Conservation (phyloP, 345 rosid species). For the Corymbia maculata region DNA sequence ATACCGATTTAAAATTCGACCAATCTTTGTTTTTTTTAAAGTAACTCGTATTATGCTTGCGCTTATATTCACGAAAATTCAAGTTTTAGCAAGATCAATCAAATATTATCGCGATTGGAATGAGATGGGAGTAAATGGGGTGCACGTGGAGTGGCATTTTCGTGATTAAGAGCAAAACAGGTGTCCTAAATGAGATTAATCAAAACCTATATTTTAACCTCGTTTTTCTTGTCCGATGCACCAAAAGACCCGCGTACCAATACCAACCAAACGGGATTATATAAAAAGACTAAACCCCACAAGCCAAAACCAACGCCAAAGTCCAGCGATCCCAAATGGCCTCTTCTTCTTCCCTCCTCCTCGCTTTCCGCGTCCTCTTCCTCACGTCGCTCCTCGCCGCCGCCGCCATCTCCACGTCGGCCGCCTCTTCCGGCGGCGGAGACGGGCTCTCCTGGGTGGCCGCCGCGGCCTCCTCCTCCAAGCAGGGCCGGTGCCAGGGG, state of each 20-base stretch:
- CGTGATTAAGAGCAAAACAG: background rate
- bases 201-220: background rate
- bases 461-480: background rate
- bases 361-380: slow-evolving; percentile 4
- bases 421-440: background rate
- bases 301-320: background rate
- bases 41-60: background rate
- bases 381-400: slow-evolving; percentile 10
- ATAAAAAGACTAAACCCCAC: background rate
- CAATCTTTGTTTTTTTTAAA: too few relatives aligned
- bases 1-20: background rate
- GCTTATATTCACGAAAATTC: background rate
- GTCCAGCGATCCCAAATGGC: slow-evolving; percentile 21
- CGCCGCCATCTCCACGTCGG: slow-evolving; percentile 8
- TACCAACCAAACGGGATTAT: background rate
- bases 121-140: background rate
- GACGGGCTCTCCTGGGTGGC: slow-evolving; percentile 27
- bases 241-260: background rate
- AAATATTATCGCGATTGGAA: background rate
- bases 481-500: slow-evolving; percentile 33
- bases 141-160: background rate
- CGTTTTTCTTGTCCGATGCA: background rate
- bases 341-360: slow-evolving; percentile 6
- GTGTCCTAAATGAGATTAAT: background rate
- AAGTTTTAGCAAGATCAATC: too few relatives aligned